These are phyloP conservation scores for Liquidambar formosana DNA, from an alignment of 164 flowering plant species.

Conservation along the genomic window DNA sequence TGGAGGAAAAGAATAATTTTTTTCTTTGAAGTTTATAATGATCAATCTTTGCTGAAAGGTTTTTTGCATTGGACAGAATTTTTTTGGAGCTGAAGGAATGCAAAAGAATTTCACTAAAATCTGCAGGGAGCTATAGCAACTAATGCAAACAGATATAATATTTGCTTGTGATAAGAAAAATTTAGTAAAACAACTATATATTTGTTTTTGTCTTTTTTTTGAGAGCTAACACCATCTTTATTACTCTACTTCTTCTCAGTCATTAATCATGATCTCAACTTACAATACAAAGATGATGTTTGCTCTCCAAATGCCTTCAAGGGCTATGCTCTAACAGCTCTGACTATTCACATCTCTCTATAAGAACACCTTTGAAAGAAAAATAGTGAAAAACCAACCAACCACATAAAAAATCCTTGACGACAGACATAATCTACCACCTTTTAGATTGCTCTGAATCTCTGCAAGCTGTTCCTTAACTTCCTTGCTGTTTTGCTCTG, in stretches of 20 bases:
- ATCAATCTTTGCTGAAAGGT: not conserved
- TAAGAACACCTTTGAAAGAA: conserved; percentile 22
- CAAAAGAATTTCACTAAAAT: conserved; percentile 20
- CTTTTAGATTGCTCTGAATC: conserved; percentile 2
- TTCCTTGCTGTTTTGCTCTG: conserved; percentile 11
- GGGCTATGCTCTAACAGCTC: conserved; percentile 10
- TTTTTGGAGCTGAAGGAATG: conserved; percentile 13
- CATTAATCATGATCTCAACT: conserved; percentile 23
- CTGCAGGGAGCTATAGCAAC: conserved; percentile 11
- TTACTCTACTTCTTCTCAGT: conserved; percentile 6
- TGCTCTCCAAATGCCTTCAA: conserved; percentile 17
- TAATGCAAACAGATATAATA: conserved; percentile 7
- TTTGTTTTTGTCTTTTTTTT: conserved; percentile 16
- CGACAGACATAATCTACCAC: conserved; percentile 7
- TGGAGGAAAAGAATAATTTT: not conserved
- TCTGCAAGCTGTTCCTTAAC: not conserved
- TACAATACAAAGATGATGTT: conserved; percentile 23
- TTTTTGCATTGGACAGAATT: conserved; percentile 3
- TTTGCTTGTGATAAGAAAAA: conserved; percentile 11
- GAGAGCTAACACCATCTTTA: conserved; percentile 22
- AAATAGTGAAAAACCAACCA: conserved; percentile 18
- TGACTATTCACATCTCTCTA: conserved; percentile 35
- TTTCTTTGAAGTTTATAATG: conserved; percentile 4
- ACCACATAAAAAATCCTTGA: conserved; percentile 13
- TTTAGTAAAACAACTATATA: conserved; percentile 5